Percentiles rank a stretch among this genome's conserved stretches.
Conservation (phyloP, 208 protist species). For the Porcisia deanei region DNA sequence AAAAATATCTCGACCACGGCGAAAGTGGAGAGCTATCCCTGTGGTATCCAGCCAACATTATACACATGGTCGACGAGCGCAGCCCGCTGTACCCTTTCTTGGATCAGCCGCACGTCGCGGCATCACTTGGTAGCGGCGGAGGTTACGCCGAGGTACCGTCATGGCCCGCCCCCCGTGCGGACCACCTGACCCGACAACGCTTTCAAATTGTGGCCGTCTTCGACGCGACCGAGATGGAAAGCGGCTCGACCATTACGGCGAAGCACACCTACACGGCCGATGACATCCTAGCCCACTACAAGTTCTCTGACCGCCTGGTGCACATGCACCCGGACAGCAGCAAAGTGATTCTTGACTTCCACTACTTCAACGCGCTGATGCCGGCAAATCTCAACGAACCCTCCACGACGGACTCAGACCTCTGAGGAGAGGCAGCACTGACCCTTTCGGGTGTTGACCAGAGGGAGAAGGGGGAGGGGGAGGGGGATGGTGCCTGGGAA, state of each 20-base stretch:
- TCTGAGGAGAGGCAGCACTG: not conserved
- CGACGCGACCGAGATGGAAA: constrained; percentile 82
- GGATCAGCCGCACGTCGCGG: constrained; percentile 34
- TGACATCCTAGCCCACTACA: constrained; percentile 74
- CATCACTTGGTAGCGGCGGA: constrained; percentile 17
- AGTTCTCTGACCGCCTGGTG: constrained; percentile 78
- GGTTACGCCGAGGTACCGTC: constrained; percentile 16
- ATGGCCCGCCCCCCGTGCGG: not conserved
- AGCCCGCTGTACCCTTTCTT: constrained; percentile 79
- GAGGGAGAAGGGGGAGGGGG: too few relatives aligned
- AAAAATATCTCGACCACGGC: constrained; percentile 47
- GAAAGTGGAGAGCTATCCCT: constrained; percentile 59
- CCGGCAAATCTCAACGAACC: constrained; percentile 52
- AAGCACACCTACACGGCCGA: constrained; percentile 74
- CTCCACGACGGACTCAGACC: constrained; percentile 58
- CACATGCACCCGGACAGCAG: constrained; percentile 51
- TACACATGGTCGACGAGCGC: constrained; percentile 67
- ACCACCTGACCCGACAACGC: constrained; percentile 2
- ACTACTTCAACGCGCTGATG: constrained; percentile 85
- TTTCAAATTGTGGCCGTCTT: constrained; percentile 87
- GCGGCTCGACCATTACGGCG: constrained; percentile 61
- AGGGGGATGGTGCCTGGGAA: not conserved
- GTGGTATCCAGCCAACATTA: constrained; percentile 81
- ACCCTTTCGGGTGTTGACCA: not conserved
- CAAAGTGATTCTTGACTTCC: constrained; percentile 76